phyloP scores from a whole-genome alignment of 208 protist genomes.

The Trypanosomatidae sp. region DNA sequence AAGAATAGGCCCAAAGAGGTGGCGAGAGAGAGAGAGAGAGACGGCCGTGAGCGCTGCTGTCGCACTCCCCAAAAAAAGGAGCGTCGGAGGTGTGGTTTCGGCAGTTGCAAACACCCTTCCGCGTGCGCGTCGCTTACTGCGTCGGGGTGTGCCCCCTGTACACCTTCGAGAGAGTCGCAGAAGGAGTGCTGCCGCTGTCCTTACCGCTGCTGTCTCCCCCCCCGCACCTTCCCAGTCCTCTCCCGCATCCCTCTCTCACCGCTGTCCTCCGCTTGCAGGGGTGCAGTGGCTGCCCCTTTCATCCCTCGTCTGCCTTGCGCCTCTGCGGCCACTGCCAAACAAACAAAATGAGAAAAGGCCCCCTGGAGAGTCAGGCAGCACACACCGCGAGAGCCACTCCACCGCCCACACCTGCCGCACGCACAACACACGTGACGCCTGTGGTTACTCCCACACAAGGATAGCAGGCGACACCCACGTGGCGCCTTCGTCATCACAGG shows the following conservation, averaged over 20 bases:
- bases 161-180: background rate
- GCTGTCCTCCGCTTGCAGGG: background rate
- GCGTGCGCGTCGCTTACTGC: background rate
- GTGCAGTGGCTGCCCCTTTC: background rate
- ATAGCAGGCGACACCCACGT: background rate
- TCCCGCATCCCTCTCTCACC: background rate
- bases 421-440: background rate
- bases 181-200: background rate
- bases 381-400: background rate
- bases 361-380: constrained; percentile 2
- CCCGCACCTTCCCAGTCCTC: background rate
- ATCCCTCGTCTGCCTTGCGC: background rate
- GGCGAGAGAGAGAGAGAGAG: too few species aligned
- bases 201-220: background rate
- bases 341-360: background rate
- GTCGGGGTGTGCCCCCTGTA: background rate
- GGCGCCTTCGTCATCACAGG: background rate
- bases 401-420: background rate
- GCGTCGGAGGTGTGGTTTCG: background rate
- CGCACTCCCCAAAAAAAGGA: background rate
- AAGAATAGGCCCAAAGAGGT: too few species aligned
- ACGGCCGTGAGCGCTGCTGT: too few species aligned
- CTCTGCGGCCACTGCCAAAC: background rate
- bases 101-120: background rate
- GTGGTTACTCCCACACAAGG: background rate